Percentiles rank a stretch among this genome's conserved stretches.
phyloP scores from a whole-genome alignment of 805 yeast species.

The Debaryomyces hansenii region DNA sequence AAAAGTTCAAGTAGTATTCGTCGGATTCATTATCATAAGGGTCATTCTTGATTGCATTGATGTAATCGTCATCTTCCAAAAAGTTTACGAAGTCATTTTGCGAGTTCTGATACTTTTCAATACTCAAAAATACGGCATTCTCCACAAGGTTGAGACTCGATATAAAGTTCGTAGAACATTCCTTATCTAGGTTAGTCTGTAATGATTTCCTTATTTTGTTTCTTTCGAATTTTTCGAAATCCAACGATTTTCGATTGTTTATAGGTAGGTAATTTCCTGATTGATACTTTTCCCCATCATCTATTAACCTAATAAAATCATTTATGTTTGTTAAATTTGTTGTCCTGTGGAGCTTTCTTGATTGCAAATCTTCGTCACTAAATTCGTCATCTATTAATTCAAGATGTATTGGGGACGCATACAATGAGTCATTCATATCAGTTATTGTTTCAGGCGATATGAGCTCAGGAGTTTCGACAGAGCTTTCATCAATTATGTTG shows the following conservation, averaged over 20 bases:
- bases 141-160: conserved; percentile 18
- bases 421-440: background rate
- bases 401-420: background rate
- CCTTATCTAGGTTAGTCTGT: conserved; percentile 4
- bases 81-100: conserved; percentile 1
- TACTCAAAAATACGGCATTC: conserved; percentile 18
- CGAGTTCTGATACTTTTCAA: conserved; percentile 4
- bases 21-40: conserved; percentile 10
- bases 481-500: background rate
- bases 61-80: conserved; percentile 14
- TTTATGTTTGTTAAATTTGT: conserved; percentile 15
- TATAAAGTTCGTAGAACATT: conserved; percentile 1
- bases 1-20: background rate
- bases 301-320: conserved; percentile 13
- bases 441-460: background rate
- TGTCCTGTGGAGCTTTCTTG: conserved; percentile 13
- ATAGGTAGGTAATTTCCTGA: conserved; percentile 12
- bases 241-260: conserved; percentile 19
- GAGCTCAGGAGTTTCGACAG: background rate
- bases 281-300: conserved; percentile 5
- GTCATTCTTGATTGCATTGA: conserved; percentile 10
- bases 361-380: conserved; percentile 2
- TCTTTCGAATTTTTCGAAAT: conserved; percentile 17
- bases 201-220: conserved; percentile 10
- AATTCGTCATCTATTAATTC: conserved; percentile 4